These are phyloP conservation scores for Fomitopsis pulvina DNA, from an alignment of 768 basidiomycete species.

Conservation along the genomic window DNA sequence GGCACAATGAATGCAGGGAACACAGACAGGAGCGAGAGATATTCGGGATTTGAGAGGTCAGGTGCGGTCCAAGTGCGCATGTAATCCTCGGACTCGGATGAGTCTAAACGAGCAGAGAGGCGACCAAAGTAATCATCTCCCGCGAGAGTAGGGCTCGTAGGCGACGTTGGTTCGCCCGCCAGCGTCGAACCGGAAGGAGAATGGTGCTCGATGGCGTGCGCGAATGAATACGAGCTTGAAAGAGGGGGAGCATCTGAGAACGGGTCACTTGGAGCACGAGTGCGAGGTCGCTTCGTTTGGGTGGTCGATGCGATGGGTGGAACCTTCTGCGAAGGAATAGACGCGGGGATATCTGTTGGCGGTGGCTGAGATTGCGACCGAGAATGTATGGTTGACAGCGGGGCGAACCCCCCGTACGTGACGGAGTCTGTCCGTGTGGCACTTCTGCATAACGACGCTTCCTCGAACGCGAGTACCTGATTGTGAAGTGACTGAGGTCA, in stretches of 20 bases:
- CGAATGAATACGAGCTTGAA: constrained; percentile 50
- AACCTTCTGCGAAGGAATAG: constrained; percentile 23
- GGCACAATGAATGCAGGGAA: constrained; percentile 77
- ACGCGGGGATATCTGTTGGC: constrained; percentile 24
- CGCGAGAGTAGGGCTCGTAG: constrained; percentile 31
- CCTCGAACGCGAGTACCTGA: constrained; percentile 71
- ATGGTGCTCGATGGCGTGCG: constrained; percentile 29
- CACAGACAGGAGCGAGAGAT: constrained; percentile 54
- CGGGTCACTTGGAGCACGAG: constrained; percentile 72
- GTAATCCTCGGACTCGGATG: constrained; percentile 36
- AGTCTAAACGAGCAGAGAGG: constrained; percentile 23
- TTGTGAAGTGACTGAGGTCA: constrained; percentile 6
- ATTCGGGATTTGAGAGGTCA: constrained; percentile 72
- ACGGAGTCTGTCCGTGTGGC: constrained; percentile 18
- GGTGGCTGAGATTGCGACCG: constrained; percentile 54
- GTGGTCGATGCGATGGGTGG: constrained; percentile 36
- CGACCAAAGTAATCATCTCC: constrained; percentile 25
- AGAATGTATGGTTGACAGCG: constrained; percentile 38
- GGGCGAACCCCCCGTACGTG: constrained; percentile 28
- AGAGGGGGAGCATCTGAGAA: constrained; percentile 66
- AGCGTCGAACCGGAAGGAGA: constrained; percentile 27
- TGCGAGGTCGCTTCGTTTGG: constrained; percentile 58
- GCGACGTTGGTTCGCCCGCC: constrained; percentile 35
- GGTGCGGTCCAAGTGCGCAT: constrained; percentile 80
- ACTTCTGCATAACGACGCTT: constrained; percentile 32